Percentiles rank a stretch among this genome's conserved stretches.
phyloP scores from a whole-genome alignment of 177 flowering plant genomes.

The Vitis hybrid region DNA sequence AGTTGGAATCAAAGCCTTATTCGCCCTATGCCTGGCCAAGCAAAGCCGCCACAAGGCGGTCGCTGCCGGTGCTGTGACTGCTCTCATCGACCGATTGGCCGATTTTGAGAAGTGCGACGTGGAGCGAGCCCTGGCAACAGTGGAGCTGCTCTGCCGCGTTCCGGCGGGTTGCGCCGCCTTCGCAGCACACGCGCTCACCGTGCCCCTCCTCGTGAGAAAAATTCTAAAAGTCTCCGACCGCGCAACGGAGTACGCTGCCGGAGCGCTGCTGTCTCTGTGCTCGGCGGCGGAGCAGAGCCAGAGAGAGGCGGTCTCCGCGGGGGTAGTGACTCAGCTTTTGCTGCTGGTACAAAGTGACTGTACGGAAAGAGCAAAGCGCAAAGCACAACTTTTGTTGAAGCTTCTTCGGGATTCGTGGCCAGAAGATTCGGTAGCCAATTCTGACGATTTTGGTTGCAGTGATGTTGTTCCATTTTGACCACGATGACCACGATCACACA shows the following conservation, averaged over 20 bases:
- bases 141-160: slow-evolving; percentile 76
- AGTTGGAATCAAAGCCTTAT: slow-evolving; percentile 65
- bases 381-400: slow-evolving; percentile 84
- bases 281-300: slow-evolving; percentile 61
- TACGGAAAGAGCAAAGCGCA: slow-evolving; percentile 84
- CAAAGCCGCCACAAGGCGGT: slow-evolving; percentile 70
- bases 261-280: slow-evolving; percentile 72
- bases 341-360: slow-evolving; percentile 92
- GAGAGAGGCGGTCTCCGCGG: slow-evolving; percentile 79
- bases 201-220: slow-evolving; percentile 70
- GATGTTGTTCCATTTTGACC: slow-evolving; percentile 65
- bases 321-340: slow-evolving; percentile 80
- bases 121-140: slow-evolving; percentile 84
- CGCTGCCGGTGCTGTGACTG: slow-evolving; percentile 73
- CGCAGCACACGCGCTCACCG: slow-evolving; percentile 64
- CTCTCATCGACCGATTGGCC: slow-evolving; percentile 53
- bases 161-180: slow-evolving; percentile 75
- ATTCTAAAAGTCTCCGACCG: slow-evolving; percentile 79
- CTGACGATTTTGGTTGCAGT: slow-evolving; percentile 73
- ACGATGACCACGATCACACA: too few species aligned
- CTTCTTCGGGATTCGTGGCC: slow-evolving; percentile 84
- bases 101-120: slow-evolving; percentile 83
- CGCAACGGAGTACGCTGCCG: slow-evolving; percentile 94
- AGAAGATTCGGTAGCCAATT: slow-evolving; percentile 53
- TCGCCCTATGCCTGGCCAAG: slow-evolving; percentile 73